phyloP scores from a whole-genome alignment of 2,329 filamentous ascomycete genomes.

The Colletotrichum orbiculare region DNA sequence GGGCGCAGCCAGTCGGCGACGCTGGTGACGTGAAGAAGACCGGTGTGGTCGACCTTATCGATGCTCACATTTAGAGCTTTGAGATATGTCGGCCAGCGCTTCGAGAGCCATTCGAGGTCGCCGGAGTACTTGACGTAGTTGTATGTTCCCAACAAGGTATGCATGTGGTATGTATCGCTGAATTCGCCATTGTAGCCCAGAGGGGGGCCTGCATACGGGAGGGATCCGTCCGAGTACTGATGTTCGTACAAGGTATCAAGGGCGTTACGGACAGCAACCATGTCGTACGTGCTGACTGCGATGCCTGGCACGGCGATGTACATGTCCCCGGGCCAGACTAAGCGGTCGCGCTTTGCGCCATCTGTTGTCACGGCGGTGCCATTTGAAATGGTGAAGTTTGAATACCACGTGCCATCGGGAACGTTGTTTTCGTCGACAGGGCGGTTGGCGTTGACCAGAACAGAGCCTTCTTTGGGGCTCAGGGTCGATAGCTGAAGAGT shows the following conservation, averaged over 20 bases:
- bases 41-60: slow-evolving; percentile 48
- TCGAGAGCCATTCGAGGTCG: slow-evolving; percentile 53
- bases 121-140: slow-evolving; percentile 61
- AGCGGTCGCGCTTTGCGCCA: slow-evolving; percentile 65
- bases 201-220: slow-evolving; percentile 63
- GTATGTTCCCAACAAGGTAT: slow-evolving; percentile 62
- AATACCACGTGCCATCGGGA: slow-evolving; percentile 47
- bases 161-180: slow-evolving; percentile 68
- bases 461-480: slow-evolving; percentile 47
- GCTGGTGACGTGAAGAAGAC: slow-evolving; percentile 61
- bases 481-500: slow-evolving; percentile 50
- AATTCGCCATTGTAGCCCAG: slow-evolving; percentile 48
- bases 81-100: slow-evolving; percentile 58
- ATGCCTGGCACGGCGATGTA: slow-evolving; percentile 49
- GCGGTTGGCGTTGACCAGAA: slow-evolving; percentile 49
- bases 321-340: slow-evolving; percentile 70
- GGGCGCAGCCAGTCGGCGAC: slow-evolving; percentile 63
- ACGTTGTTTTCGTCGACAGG: slow-evolving; percentile 45
- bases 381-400: slow-evolving; percentile 45
- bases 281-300: slow-evolving; percentile 36
- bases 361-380: slow-evolving; percentile 53
- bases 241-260: slow-evolving; percentile 55
- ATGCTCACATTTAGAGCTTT: slow-evolving; percentile 47
- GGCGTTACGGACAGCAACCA: slow-evolving; percentile 57
- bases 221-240: slow-evolving; percentile 53